A percentile compares a stretch with the other conserved stretches of the same genome.
These are phyloP conservation scores for Falciphora oryzae DNA, from an alignment of 2,329 filamentous ascomycete genomes.

Conservation along the genomic window DNA sequence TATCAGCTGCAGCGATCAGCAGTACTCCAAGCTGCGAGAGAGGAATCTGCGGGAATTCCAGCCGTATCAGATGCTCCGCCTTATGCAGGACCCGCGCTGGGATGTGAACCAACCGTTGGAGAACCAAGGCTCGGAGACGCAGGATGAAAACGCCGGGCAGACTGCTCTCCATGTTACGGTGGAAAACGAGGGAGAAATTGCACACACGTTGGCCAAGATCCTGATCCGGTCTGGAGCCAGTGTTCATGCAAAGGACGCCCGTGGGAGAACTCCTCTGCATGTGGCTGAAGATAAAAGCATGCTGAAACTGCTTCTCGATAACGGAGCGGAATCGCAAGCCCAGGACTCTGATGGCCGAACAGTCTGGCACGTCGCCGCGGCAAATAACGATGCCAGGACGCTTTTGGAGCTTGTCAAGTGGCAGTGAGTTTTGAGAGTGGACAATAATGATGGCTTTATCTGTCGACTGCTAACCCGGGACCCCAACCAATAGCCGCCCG, in stretches of 20 bases:
- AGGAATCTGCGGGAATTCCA: background rate
- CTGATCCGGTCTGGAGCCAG: background rate
- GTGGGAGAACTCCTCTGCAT: constrained; percentile 5
- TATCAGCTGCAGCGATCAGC: constrained; percentile 2
- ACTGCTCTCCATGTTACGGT: constrained; percentile 7
- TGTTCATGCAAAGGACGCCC: background rate
- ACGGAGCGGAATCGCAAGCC: background rate
- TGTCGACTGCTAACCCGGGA: background rate
- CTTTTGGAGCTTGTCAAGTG: background rate
- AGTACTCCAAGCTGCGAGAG: background rate
- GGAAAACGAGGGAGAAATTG: background rate
- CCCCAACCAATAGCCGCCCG: background rate
- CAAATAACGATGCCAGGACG: background rate
- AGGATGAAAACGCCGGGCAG: background rate
- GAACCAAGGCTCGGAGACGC: background rate
- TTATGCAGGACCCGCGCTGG: constrained; percentile 7
- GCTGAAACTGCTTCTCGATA: background rate
- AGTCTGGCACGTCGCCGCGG: constrained; percentile 5
- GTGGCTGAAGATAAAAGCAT: background rate
- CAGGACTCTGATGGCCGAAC: constrained; percentile 3
- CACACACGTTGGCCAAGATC: background rate
- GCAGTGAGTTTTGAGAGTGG: background rate
- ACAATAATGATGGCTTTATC: background rate
- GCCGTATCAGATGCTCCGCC: background rate
- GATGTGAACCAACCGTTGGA: background rate